Percentiles rank a stretch among this genome's conserved stretches.
These are phyloP conservation scores for Cairneyella variabilis DNA, from an alignment of 495 filamentous ascomycete genomes.

Conservation along the genomic window DNA sequence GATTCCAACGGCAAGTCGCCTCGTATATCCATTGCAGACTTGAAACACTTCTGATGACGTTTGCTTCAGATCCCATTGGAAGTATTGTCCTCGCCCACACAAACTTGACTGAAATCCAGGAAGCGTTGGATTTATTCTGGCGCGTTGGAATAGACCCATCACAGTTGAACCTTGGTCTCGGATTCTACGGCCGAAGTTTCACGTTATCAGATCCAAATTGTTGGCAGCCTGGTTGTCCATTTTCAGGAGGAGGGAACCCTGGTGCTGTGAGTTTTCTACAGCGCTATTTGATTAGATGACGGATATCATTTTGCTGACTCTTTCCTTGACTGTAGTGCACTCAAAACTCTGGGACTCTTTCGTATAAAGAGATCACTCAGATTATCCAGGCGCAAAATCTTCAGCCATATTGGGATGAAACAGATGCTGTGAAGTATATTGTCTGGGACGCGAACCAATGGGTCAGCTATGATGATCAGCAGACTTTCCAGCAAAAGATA, in stretches of 20 bases:
- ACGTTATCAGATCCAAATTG: conserved; percentile 8
- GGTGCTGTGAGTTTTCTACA: no score
- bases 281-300: no score
- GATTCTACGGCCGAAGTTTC: conserved; percentile 14
- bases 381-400: background rate
- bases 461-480: conserved; percentile 38
- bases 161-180: conserved; percentile 5
- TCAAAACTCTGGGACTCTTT: background rate
- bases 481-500: conserved; percentile 38
- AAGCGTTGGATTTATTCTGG: conserved; percentile 46
- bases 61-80: no score
- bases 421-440: conserved; percentile 33
- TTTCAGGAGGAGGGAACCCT: conserved; percentile 4
- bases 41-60: no score
- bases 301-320: no score
- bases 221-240: conserved; percentile 5
- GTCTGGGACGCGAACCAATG: conserved; percentile 38
- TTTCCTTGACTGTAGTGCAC: no score
- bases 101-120: conserved; percentile 52
- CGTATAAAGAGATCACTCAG: conserved; percentile 2
- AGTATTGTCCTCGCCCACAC: conserved; percentile 44
- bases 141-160: conserved; percentile 36
- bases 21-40: conserved; percentile 27
- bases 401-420: background rate
- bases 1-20: conserved; percentile 30